Evolutionary conservation across 169 alveolate genomes (phyloP).

Genomic region (Amoebophrya sp.): DNA sequence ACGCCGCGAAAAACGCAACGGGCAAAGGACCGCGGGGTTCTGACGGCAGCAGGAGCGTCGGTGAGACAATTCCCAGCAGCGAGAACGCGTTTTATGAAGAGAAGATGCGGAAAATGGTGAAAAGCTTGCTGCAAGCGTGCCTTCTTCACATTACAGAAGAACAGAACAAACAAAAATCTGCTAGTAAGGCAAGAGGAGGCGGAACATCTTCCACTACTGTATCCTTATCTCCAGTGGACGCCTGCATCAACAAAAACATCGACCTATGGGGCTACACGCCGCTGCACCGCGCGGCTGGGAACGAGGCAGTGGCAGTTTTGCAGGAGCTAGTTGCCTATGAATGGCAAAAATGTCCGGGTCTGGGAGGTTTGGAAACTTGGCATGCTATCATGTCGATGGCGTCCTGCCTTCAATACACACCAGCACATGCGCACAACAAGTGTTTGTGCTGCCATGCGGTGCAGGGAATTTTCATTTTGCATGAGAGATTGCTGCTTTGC

Average conservation of each 20-base stretch:
- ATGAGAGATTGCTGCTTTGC: too few relatives aligned
- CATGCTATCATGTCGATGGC: too few relatives aligned
- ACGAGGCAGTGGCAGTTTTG: background rate
- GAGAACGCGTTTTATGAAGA: background rate
- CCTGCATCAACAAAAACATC: background rate
- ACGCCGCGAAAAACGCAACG: too few relatives aligned
- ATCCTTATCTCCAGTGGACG: background rate
- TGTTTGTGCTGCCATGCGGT: too few relatives aligned
- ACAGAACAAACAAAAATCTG: background rate
- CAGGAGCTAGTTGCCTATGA: background rate
- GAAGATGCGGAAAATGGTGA: background rate
- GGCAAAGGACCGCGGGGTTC: too few relatives aligned
- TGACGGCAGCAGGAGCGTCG: too few relatives aligned
- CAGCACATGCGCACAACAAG: too few relatives aligned
- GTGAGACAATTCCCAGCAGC: too few relatives aligned
- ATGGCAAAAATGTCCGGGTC: too few relatives aligned
- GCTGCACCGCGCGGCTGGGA: background rate
- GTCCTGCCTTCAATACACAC: too few relatives aligned
- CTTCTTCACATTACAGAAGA: background rate
- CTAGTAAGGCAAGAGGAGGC: background rate
- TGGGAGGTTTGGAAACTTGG: too few relatives aligned
- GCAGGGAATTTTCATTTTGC: too few relatives aligned
- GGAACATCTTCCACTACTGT: background rate
- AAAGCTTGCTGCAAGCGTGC: background rate
- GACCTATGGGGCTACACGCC: background rate